phyloP scores from a whole-genome alignment of 2,329 filamentous ascomycete genomes.

The Aspergillus pseudoviridinutans region DNA sequence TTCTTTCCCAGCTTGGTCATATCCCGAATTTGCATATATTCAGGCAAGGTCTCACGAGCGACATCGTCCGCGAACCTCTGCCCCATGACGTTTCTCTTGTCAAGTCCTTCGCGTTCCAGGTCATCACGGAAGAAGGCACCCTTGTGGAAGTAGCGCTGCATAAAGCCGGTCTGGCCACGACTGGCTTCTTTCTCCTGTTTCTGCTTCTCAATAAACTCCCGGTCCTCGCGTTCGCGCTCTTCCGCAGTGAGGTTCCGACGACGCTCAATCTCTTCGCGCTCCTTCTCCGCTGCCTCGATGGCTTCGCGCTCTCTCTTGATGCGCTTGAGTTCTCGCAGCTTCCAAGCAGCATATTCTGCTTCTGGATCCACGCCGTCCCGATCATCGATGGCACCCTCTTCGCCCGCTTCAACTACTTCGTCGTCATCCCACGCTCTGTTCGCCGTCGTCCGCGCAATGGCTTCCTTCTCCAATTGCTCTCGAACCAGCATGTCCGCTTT shows the following conservation, averaged over 20 bases:
- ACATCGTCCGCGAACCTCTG: slow-evolving; percentile 78
- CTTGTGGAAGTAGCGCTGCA: slow-evolving; percentile 97
- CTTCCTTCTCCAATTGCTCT: slow-evolving; percentile 79
- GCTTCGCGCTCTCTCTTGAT: slow-evolving; percentile 81
- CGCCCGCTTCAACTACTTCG: slow-evolving; percentile 61
- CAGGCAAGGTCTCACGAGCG: slow-evolving; percentile 77
- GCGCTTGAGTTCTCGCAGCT: slow-evolving; percentile 82
- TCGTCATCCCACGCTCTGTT: slow-evolving; percentile 81
- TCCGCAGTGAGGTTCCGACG: slow-evolving; percentile 80
- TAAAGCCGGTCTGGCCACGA: slow-evolving; percentile 77
- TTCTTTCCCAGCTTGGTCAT: slow-evolving; percentile 92
- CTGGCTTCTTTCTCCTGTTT: slow-evolving; percentile 69
- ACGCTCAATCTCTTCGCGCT: slow-evolving; percentile 84
- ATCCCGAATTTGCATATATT: slow-evolving; percentile 89
- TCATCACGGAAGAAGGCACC: slow-evolving; percentile 93
- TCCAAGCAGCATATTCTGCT: slow-evolving; percentile 89
- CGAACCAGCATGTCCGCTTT: slow-evolving; percentile 77
- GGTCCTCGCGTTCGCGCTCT: slow-evolving; percentile 81
- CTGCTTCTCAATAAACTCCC: slow-evolving; percentile 70
- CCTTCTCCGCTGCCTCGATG: slow-evolving; percentile 78
- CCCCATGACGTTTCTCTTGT: slow-evolving; percentile 81
- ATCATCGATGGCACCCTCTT: slow-evolving; percentile 76
- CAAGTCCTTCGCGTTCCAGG: slow-evolving; percentile 68
- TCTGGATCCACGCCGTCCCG: slow-evolving; percentile 82
- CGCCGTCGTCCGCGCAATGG: slow-evolving; percentile 67